Base-by-base conservation (phyloP, 306 rosid species). In the Sesbania bispinosa region DNA sequence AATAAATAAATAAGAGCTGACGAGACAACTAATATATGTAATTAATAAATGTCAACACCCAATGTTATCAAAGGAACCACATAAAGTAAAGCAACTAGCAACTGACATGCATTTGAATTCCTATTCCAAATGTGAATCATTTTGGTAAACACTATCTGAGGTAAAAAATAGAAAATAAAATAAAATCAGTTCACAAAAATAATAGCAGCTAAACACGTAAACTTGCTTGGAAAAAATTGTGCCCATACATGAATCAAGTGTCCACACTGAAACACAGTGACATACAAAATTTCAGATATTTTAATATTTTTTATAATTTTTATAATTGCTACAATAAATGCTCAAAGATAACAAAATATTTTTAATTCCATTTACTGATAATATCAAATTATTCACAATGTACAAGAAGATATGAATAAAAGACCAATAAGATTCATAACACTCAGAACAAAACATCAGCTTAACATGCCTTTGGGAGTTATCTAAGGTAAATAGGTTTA, bases 1-100 rank as follows among this genome's bases (percentile, higher is more conserved):
- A 41, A 23, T 4, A 30, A 27, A 20, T 29, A 30, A 52, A 38
- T 33, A 43, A 6, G 62, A 67, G 59, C 16, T 13, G 48, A 45
- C 58, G 26, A 39, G 39, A 36, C 58, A 57, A 21, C 24, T 23
- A 32, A 43, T 7, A 58, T 21, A 64, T 29, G 53, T 14, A 71
- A 66, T 8, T 55, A 47, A 64, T 30, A 76, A 64, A 76, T 60
- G 57, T 63, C 76, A 57, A 53, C 32, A 76, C 4, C 29, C 62
- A 61, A 61, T 53, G 53, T 38, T 42, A 62, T 38, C 59, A 50
- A 67, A 45, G 27, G 54, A 58, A 52, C 48, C 42, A 6, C 39
- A n/a, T n/a, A n/a, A n/a, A n/a, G 35, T 32, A 14, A 62, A 43
- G 35, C 35, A 55, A 62, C 51, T 32, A 62, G 35, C 48, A 53